Percentiles rank a stretch among this genome's conserved stretches.
Evolutionary conservation across 768 basidiomycete species (phyloP).

Genomic region (Leucocoprinus sp.): DNA sequence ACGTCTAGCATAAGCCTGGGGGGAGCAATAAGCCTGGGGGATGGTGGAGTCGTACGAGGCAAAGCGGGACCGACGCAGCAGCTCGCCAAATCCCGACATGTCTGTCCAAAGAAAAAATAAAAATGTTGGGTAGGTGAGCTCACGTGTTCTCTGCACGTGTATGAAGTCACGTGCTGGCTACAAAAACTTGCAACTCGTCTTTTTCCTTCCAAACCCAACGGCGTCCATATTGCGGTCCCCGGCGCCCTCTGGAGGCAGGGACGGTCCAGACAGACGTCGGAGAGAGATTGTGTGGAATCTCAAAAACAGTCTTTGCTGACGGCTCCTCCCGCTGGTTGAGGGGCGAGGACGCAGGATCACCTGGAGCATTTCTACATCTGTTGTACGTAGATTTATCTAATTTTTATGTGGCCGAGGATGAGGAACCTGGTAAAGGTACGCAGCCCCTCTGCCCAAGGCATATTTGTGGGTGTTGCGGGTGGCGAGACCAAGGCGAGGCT

Average conservation of each 20-base stretch:
- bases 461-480: conserved; percentile 54
- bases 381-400: too few relatives aligned
- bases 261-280: conserved; percentile 89
- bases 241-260: conserved; percentile 51
- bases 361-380: conserved; percentile 68
- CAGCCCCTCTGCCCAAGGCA: conserved; percentile 44
- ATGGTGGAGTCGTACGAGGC: conserved; percentile 71
- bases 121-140: conserved; percentile 34
- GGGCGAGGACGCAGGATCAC: conserved; percentile 88
- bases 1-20: conserved; percentile 60
- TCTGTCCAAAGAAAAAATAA: conserved; percentile 75
- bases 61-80: conserved; percentile 78
- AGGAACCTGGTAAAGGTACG: conserved; percentile 86
- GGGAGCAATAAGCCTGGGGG: conserved; percentile 68
- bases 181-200: conserved; percentile 26
- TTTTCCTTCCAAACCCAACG: conserved; percentile 30
- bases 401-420: conserved; percentile 69
- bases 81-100: too few relatives aligned
- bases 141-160: too few relatives aligned
- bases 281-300: conserved; percentile 51
- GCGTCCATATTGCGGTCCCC: conserved; percentile 79
- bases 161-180: conserved; percentile 17
- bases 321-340: conserved; percentile 86
- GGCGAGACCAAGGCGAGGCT: conserved; percentile 88
- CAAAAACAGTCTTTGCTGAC: conserved; percentile 94